A percentile compares a stretch with the other conserved stretches of the same genome.
Evolutionary conservation across 2,329 filamentous ascomycete genomes (phyloP).

Genomic region (Neofusicoccum ribis): DNA sequence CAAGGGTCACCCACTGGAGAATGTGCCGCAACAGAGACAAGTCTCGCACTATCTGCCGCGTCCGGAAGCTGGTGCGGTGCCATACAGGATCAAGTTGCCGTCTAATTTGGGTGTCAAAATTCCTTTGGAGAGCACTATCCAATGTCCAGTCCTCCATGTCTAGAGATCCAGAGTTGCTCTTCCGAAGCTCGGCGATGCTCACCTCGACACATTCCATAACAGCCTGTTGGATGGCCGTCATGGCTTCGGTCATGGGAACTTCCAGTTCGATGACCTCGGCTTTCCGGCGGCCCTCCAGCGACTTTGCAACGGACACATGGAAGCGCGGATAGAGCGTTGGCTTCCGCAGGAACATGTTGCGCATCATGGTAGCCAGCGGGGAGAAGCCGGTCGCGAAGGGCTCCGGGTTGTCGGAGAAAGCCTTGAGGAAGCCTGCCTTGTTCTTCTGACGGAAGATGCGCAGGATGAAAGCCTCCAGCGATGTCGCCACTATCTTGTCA

Average conservation of each 20-base stretch:
- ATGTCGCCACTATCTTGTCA: conserved; percentile 81
- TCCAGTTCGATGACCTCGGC: conserved; percentile 97
- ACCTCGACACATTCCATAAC: conserved; percentile 95
- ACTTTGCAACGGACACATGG: conserved; percentile 84
- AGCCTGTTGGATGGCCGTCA: conserved; percentile 91
- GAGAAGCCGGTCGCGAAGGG: conserved; percentile 87
- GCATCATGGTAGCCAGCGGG: conserved; percentile 85
- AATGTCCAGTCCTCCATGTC: conserved; percentile 98
- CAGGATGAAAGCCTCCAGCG: conserved; percentile 90
- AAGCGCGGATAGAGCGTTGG: conserved; percentile 91
- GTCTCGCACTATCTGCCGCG: conserved; percentile 90
- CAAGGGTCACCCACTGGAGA: conserved; percentile 60
- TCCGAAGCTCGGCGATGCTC: conserved; percentile 91
- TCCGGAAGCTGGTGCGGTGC: conserved; percentile 95
- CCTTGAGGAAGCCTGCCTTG: conserved; percentile 89
- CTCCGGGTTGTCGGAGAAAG: conserved; percentile 91
- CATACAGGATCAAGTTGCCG: conserved; percentile 93
- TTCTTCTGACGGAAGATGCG: conserved; percentile 94
- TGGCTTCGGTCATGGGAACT: conserved; percentile 91
- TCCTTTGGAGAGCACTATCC: conserved; percentile 87
- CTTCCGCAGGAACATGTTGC: conserved; percentile 86
- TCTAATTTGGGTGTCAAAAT: conserved; percentile 85
- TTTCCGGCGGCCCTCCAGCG: conserved; percentile 86
- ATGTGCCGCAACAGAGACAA: conserved; percentile 79
- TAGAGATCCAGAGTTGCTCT: conserved; percentile 74